Base-by-base conservation (phyloP, 1,139 yeast species). In the Yamadazyma diospyri region DNA sequence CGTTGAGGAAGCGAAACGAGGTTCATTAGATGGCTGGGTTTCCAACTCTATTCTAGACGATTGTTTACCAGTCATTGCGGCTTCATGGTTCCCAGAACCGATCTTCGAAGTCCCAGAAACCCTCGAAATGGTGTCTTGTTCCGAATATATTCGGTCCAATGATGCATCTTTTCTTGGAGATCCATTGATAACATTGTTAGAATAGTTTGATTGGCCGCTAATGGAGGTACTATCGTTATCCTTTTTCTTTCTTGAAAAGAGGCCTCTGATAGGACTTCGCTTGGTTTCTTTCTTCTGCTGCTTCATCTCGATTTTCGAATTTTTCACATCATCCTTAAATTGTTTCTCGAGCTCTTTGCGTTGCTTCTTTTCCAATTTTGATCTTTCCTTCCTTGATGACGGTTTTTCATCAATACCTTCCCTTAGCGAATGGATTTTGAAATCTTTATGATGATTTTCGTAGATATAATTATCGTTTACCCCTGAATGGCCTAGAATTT, bases 401-500 rank as follows among this genome's bases (percentile, higher is more conserved):
- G 39, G 33, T 20, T 27, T 47, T 9, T 36, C 31, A 21, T 32
- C 35, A 6, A 23, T 32, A 7, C 34, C 42, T 27, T 55, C 61
- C 36, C 72, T 53, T 45, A 68, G 46, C 1, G 73, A 66, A 36
- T 61, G 70, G 17, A 50, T 45, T 8, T 56, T 51, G 44, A 68
- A 67, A 23, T 62, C 67, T 30, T 49, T 53, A 41, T 64, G 69
- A 38, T 67, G 73, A 33, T 61, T 61, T 29, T 55, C 60, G 42
- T 67, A 67, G 7, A 43, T 46, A 40, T 61, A 63, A 36, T 57
- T 51, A 14, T 49, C 51, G 27, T 48, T 52, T 16, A 63, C 51
- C 2, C 69, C 69, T 2, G 53, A 39, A 27, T 46, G 44, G 4
- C 44, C 46, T 2, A 42, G 24, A n/a, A 41, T 41, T 16, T 42